phyloP scores from a whole-genome alignment of 495 filamentous ascomycete genomes.

The Tuber aestivum region DNA sequence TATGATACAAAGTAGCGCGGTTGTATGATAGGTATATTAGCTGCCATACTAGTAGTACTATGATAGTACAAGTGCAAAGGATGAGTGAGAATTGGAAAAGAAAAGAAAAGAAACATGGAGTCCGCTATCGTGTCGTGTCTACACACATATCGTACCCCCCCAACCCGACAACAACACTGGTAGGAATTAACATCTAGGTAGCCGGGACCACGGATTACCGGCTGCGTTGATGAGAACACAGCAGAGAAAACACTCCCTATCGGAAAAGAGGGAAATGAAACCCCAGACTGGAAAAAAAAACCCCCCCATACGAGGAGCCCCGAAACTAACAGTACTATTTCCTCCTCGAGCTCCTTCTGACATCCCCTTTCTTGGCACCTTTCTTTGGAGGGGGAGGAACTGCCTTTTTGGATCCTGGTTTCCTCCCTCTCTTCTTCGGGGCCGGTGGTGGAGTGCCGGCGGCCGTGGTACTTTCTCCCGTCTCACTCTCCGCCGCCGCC shows the following conservation, averaged over 20 bases:
- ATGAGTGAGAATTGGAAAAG: not conserved
- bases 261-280: not conserved
- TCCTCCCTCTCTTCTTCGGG: constrained; percentile 21
- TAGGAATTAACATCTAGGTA: not conserved
- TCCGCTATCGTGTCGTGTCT: not conserved
- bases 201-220: not conserved
- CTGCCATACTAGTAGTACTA: not conserved
- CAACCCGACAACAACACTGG: not conserved
- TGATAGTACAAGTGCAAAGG: not conserved
- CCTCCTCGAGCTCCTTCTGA: constrained; percentile 41
- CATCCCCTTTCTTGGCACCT: constrained; percentile 44
- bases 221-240: not conserved
- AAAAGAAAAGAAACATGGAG: not conserved
- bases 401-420: constrained; percentile 24
- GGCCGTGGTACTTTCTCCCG: constrained; percentile 30
- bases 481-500: constrained; percentile 41
- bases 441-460: constrained; percentile 23
- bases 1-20: not conserved
- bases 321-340: constrained; percentile 29
- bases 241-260: not conserved
- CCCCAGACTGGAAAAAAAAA: not conserved
- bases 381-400: constrained; percentile 12
- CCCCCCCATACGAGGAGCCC: not conserved
- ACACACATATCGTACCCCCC: not conserved
- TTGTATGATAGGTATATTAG: not conserved